Evolutionary conservation across 116 monocot species (phyloP).

Genomic region (Thalassia testudinum): DNA sequence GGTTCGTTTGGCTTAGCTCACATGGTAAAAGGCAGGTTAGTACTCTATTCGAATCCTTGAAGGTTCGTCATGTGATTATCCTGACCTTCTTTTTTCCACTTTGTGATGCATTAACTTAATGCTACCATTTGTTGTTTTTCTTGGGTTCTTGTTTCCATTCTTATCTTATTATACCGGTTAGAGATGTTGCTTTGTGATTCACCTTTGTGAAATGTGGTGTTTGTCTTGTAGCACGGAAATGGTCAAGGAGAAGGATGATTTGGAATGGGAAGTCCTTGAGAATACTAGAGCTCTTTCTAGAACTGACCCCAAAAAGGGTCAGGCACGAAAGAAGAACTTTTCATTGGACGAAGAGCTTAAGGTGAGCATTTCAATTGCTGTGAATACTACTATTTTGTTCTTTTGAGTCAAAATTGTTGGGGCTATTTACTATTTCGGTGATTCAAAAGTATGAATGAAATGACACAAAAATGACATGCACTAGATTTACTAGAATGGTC

Average conservation of each 20-base stretch:
- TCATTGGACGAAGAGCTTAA: slow-evolving; percentile 88
- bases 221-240: slow-evolving; percentile 51
- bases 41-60: neutral
- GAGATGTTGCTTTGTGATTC: neutral
- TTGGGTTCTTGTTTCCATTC: neutral
- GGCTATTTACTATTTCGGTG: neutral
- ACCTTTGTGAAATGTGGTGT: neutral
- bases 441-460: too few relatives aligned
- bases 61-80: neutral
- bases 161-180: neutral
- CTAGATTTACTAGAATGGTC: too few relatives aligned
- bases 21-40: slow-evolving; percentile 77
- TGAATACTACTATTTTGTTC: neutral
- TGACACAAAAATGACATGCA: too few relatives aligned
- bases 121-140: neutral
- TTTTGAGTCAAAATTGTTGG: neutral
- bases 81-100: neutral
- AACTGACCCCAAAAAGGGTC: slow-evolving; percentile 62
- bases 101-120: neutral
- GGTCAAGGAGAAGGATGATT: slow-evolving; percentile 82
- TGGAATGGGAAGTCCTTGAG: slow-evolving; percentile 85
- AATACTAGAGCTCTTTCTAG: slow-evolving; percentile 58
- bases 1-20: slow-evolving; percentile 78
- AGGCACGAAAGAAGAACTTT: slow-evolving; percentile 58
- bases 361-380: slow-evolving; percentile 15